Percentiles rank a stretch among this genome's conserved stretches.
phyloP scores from a whole-genome alignment of 768 basidiomycete species.

The Ramaria rubella region DNA sequence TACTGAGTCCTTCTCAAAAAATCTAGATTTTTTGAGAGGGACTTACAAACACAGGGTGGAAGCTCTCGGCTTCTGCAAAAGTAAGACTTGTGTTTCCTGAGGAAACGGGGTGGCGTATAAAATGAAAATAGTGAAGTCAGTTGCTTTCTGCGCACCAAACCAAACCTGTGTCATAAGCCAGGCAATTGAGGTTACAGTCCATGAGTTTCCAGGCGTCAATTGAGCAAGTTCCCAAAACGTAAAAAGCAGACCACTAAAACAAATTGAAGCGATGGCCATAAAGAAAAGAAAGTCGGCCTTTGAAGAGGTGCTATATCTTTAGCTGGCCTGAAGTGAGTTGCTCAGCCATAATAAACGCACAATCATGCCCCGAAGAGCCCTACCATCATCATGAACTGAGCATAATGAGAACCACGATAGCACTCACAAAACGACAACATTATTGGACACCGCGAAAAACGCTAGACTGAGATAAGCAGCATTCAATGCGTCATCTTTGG shows the following conservation, averaged over 20 bases:
- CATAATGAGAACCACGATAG: neutral
- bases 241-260: slow-evolving; percentile 72
- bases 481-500: neutral
- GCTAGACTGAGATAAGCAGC: slow-evolving; percentile 44
- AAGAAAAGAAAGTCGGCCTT: slow-evolving; percentile 65
- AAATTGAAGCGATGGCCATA: slow-evolving; percentile 66
- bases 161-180: slow-evolving; percentile 87
- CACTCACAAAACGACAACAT: slow-evolving; percentile 69
- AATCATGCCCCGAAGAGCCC: slow-evolving; percentile 78
- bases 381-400: slow-evolving; percentile 22
- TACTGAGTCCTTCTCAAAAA: neutral
- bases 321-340: neutral
- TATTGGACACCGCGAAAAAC: slow-evolving; percentile 75
- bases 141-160: slow-evolving; percentile 43
- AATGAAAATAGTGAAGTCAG: neutral
- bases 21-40: neutral
- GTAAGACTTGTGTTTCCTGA: slow-evolving; percentile 45
- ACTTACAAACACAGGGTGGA: slow-evolving; percentile 50
- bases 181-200: slow-evolving; percentile 48
- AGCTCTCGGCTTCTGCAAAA: slow-evolving; percentile 38
- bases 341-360: slow-evolving; percentile 15
- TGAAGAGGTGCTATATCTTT: neutral
- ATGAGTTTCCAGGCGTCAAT: slow-evolving; percentile 26
- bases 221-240: slow-evolving; percentile 48
- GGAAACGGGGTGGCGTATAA: neutral